Percentiles rank a stretch among this genome's conserved stretches.
These are phyloP conservation scores for Rhizopogon rudus DNA, from an alignment of 768 basidiomycete genomes.

Conservation along the genomic window DNA sequence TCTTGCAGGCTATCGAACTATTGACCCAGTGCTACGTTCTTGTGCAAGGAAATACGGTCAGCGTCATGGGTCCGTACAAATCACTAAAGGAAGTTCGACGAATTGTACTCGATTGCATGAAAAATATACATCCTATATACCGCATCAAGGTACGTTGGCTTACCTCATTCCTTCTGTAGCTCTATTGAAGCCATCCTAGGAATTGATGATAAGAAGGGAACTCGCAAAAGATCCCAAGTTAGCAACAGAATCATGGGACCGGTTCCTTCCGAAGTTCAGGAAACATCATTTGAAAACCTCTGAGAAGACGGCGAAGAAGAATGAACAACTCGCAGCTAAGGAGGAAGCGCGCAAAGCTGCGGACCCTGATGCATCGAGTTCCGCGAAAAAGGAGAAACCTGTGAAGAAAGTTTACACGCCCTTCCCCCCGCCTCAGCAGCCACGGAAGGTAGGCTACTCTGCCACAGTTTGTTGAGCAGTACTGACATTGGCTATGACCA, in stretches of 20 bases:
- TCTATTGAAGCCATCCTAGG: slow-evolving; percentile 39
- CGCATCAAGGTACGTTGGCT: slow-evolving; percentile 75
- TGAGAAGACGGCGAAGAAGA: slow-evolving; percentile 90
- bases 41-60: slow-evolving; percentile 97
- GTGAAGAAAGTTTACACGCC: slow-evolving; percentile 96
- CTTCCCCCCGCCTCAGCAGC: slow-evolving; percentile 92
- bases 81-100: slow-evolving; percentile 93
- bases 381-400: slow-evolving; percentile 39
- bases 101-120: slow-evolving; percentile 99
- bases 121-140: slow-evolving; percentile 98
- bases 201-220: slow-evolving; percentile 97
- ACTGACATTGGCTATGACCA: slow-evolving; percentile 19
- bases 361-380: slow-evolving; percentile 43
- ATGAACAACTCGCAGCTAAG: slow-evolving; percentile 59
- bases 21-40: slow-evolving; percentile 95
- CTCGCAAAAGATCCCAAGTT: slow-evolving; percentile 97
- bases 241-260: slow-evolving; percentile 91
- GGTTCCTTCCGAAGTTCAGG: slow-evolving; percentile 95
- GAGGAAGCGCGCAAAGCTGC: slow-evolving; percentile 61
- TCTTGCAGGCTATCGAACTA: slow-evolving; percentile 85
- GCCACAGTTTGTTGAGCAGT: slow-evolving; percentile 1
- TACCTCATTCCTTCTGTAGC: not conserved
- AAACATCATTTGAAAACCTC: slow-evolving; percentile 90
- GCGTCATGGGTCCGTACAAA: slow-evolving; percentile 96
- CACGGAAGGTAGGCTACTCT: slow-evolving; percentile 67